Evolutionary conservation across 306 rosid species (phyloP).

Genomic region (Gastrolobium villosum): DNA sequence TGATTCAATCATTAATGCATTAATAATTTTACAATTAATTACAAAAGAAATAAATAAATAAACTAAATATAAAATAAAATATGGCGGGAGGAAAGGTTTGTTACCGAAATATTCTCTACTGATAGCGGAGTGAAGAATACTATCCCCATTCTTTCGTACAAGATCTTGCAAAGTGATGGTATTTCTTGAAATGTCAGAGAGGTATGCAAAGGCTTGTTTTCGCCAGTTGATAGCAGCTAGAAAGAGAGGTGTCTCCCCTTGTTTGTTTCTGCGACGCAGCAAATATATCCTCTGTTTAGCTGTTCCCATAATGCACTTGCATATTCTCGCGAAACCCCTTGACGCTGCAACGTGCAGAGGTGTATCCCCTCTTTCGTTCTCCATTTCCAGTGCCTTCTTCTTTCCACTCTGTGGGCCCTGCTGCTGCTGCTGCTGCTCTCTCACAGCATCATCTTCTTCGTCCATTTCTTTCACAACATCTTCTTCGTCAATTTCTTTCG

Average conservation of each 20-base stretch:
- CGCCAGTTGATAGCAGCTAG: constrained; percentile 46
- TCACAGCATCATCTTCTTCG: background rate
- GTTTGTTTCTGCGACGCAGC: background rate
- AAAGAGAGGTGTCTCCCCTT: constrained; percentile 44
- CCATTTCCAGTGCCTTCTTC: background rate
- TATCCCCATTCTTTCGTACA: constrained; percentile 37
- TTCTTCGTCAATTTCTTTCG: background rate
- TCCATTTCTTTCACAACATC: background rate
- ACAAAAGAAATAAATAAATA: background rate
- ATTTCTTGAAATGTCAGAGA: background rate
- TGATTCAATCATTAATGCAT: no score
- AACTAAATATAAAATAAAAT: no score
- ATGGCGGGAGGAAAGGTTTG: background rate
- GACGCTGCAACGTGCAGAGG: constrained; percentile 51
- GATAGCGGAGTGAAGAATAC: constrained; percentile 48
- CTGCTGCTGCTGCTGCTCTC: no score
- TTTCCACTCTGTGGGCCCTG: background rate
- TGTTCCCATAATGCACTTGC: constrained; percentile 14
- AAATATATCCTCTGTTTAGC: constrained; percentile 10
- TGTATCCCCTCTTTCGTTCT: constrained; percentile 2
- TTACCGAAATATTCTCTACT: constrained; percentile 45
- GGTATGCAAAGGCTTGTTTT: constrained; percentile 36
- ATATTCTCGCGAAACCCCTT: constrained; percentile 18
- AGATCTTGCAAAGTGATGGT: background rate
- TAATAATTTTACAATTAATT: no score